Base-by-base conservation (phyloP, 1,284 basidiomycete genomes). In the Pyrrhoderma noxium region DNA sequence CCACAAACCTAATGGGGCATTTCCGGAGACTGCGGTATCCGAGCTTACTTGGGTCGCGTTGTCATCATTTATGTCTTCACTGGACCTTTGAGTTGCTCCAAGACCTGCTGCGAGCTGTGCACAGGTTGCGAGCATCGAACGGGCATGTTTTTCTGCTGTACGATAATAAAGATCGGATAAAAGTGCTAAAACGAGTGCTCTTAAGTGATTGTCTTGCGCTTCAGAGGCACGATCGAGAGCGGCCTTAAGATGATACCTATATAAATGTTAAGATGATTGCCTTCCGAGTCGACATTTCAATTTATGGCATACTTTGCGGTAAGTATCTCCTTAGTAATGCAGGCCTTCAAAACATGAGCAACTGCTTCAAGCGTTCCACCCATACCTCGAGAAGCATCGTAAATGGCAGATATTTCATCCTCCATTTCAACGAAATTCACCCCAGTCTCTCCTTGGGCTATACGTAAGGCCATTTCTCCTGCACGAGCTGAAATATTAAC, bases 41-140 rank as follows among this genome's bases (percentile, higher is more conserved):
- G 35, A n/a, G 27, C 25, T n/a, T 23, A 42, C 11, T 3, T 3
- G 44, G 19, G 21, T 2, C 14, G 25, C 37, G 5, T 37, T 18
- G 39, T 42, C 52, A 64, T 60, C 59, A 57, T 25, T 23, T 44
- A 52, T 48, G n/a, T 25, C 50, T 8, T 37, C 5, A 40, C 4
- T n/a, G 13, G 34, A n/a, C 31, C 64, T 66, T 9, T 54, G 65
- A n/a, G 68, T 67, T 3, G 77, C 79, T n/a, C 85, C 84, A 46
- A 88, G 70, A 4, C 85, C 84, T 2, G 79, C 79, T 0, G 79
- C 82, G 2, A 89, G 70, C 59, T 80, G 79, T 58, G 81, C 80
- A 46, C 79, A 81, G 1, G 81, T 79, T 11, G 70, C 70, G 1
- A 89, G 65, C 69, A 85, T 82, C 44, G 71, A 68, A 58, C 73